Percentiles rank a stretch among this genome's conserved stretches.
Conservation (phyloP, 2,329 filamentous ascomycete species). For the Cladophialophora bantiana region DNA sequence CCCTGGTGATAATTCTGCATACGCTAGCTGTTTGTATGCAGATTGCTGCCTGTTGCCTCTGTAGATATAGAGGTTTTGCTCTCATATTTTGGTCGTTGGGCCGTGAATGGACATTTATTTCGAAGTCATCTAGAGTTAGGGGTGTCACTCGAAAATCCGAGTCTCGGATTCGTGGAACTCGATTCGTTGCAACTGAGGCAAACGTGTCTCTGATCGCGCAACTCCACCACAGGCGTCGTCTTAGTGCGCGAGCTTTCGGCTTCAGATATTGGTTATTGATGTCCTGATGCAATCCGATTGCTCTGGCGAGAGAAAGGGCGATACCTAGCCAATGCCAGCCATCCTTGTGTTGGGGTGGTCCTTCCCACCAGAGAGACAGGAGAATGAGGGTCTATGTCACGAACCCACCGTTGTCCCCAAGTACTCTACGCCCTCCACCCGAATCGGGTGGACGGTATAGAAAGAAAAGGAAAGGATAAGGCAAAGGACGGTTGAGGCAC, state of each 20-base stretch:
- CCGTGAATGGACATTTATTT: conserved; percentile 56
- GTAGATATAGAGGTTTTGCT: not conserved
- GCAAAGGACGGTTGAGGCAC: too few species aligned
- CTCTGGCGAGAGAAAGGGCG: conserved; percentile 88
- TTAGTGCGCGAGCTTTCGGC: not conserved
- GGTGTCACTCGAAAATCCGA: conserved; percentile 93
- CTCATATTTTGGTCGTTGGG: not conserved
- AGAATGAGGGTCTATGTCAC: conserved; percentile 82
- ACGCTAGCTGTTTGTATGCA: not conserved
- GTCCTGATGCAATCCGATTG: conserved; percentile 66
- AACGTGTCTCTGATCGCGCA: conserved; percentile 18
- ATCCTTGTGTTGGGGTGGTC: conserved; percentile 93
- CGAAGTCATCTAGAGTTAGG: conserved; percentile 83
- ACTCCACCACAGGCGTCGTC: conserved; percentile 27
- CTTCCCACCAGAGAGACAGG: conserved; percentile 98
- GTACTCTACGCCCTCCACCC: too few species aligned
- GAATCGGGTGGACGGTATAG: too few species aligned
- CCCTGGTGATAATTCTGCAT: conserved; percentile 7
- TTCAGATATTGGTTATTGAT: not conserved
- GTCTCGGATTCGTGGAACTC: conserved; percentile 88
- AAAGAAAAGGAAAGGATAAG: too few species aligned
- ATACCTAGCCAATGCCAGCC: conserved; percentile 98
- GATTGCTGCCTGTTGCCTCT: not conserved
- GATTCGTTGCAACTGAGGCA: conserved; percentile 41
- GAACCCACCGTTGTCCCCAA: too few species aligned